Evolutionary conservation across 2,329 filamentous ascomycete genomes (phyloP).

Genomic region (Pezicula radicicola): DNA sequence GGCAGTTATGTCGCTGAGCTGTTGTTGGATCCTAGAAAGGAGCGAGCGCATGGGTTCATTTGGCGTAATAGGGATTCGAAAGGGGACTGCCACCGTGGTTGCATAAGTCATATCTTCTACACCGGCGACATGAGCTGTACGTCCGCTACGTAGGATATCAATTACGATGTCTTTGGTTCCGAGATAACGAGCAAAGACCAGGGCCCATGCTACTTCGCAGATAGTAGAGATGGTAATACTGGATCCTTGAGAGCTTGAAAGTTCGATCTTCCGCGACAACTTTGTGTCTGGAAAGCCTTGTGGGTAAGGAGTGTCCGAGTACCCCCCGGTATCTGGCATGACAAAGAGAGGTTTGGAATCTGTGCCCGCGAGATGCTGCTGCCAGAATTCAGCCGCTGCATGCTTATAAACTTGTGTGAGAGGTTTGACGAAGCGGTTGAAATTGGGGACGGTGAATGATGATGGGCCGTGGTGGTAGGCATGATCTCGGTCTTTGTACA

Average conservation of each 20-base stretch:
- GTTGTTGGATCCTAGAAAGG: too few species aligned
- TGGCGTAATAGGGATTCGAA: conserved; percentile 30
- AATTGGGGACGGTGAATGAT: neutral
- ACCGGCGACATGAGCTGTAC: conserved; percentile 32
- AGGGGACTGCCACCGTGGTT: conserved; percentile 38
- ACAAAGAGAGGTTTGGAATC: conserved; percentile 1
- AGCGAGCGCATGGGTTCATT: neutral
- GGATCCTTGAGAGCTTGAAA: neutral
- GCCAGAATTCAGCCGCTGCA: conserved; percentile 6
- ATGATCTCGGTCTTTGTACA: conserved; percentile 4
- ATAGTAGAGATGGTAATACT: conserved; percentile 26
- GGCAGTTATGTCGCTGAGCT: too few species aligned
- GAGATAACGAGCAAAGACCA: conserved; percentile 34
- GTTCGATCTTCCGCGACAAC: neutral
- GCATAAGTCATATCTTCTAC: conserved; percentile 39
- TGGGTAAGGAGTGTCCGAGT: neutral
- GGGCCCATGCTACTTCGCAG: conserved; percentile 36
- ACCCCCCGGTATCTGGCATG: neutral
- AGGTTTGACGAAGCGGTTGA: conserved; percentile 7
- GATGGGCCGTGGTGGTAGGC: conserved; percentile 1
- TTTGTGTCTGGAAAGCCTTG: neutral
- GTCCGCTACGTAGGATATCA: conserved; percentile 37
- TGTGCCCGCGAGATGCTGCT: neutral
- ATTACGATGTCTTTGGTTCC: conserved; percentile 35
- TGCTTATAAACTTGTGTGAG: conserved; percentile 1